Evolutionary conservation across 495 filamentous ascomycete genomes (phyloP).

Genomic region (Podospora comata): DNA sequence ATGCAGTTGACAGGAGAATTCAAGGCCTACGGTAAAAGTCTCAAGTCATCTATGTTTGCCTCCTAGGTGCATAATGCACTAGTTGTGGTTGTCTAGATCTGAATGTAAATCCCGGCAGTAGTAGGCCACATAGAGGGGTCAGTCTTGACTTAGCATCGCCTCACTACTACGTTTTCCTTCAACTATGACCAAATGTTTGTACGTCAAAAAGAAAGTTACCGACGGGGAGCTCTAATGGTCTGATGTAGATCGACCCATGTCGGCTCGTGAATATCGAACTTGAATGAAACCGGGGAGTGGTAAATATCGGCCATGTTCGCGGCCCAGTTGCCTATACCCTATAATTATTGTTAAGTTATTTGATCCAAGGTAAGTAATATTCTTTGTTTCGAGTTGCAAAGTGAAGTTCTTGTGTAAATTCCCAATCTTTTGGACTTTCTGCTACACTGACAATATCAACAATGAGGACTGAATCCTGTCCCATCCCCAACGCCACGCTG

Average conservation of each 20-base stretch:
- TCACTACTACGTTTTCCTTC: background rate
- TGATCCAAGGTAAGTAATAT: no score
- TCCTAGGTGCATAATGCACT: background rate
- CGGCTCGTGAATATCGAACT: background rate
- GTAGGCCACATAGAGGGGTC: background rate
- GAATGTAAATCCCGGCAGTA: background rate
- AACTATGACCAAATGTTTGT: background rate
- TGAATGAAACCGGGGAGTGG: background rate
- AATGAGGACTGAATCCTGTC: background rate
- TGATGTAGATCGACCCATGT: background rate
- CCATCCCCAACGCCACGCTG: background rate
- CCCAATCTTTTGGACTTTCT: no score
- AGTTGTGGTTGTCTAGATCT: background rate
- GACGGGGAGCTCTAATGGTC: background rate
- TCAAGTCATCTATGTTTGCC: background rate
- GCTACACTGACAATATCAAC: background rate
- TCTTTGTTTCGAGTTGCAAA: no score
- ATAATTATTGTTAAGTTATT: no score
- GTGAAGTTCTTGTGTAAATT: no score
- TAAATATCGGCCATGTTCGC: background rate
- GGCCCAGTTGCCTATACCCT: background rate
- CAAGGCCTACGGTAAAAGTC: background rate
- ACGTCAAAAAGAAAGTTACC: background rate
- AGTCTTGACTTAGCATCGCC: background rate
- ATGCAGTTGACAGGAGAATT: background rate